phyloP scores from a whole-genome alignment of 805 yeast species.

The Alloascoidea hylecoeti region DNA sequence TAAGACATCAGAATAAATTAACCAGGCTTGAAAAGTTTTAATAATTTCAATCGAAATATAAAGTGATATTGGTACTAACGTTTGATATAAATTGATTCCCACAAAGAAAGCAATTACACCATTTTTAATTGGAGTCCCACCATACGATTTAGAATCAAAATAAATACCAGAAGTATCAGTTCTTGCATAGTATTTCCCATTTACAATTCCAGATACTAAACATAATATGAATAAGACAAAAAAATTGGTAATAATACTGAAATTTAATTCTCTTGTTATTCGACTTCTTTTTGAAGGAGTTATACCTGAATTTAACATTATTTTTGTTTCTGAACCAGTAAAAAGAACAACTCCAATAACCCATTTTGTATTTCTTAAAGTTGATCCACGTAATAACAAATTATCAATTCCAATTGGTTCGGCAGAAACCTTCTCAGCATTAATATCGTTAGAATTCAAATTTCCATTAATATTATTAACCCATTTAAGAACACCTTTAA shows the following conservation, averaged over 20 bases:
- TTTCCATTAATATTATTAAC: conserved; percentile 13
- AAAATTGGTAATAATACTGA: conserved; percentile 53
- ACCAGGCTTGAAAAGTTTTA: conserved; percentile 63
- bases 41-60: conserved; percentile 70
- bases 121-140: conserved; percentile 42
- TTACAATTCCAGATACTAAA: conserved; percentile 53
- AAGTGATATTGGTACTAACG: conserved; percentile 68
- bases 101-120: conserved; percentile 63
- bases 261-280: conserved; percentile 51
- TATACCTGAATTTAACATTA: conserved; percentile 64
- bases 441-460: conserved; percentile 17
- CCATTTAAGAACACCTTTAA: conserved; percentile 53
- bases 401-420: conserved; percentile 55
- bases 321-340: conserved; percentile 66
- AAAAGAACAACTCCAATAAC: conserved; percentile 60
- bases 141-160: conserved; percentile 52
- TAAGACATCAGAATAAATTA: conserved; percentile 53
- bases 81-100: conserved; percentile 58
- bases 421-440: conserved; percentile 11
- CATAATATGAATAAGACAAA: conserved; percentile 46
- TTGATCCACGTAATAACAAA: conserved; percentile 56
- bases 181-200: conserved; percentile 46
- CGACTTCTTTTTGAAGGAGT: conserved; percentile 64
- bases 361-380: conserved; percentile 67
- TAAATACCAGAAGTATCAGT: conserved; percentile 28